Conservation (phyloP, 768 basidiomycete species). For the Phylloporus sp. region DNA sequence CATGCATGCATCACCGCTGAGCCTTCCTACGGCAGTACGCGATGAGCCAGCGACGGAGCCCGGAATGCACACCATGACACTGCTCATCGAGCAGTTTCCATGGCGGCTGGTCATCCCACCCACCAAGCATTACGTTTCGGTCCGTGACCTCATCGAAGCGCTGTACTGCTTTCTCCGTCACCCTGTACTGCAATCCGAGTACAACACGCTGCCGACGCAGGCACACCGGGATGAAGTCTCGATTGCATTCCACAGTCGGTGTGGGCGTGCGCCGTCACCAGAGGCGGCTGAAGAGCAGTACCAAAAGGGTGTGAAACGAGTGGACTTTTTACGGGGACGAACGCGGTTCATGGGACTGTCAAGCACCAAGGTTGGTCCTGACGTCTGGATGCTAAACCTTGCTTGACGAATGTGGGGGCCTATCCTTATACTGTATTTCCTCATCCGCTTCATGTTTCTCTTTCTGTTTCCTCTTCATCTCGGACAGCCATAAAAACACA, state of each 20-base stretch:
- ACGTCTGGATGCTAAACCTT: constrained; percentile 35
- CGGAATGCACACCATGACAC: constrained; percentile 25
- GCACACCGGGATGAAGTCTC: constrained; percentile 36
- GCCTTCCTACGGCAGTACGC: constrained; percentile 22
- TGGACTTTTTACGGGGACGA: constrained; percentile 49
- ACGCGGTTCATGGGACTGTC: constrained; percentile 47
- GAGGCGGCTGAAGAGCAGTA: constrained; percentile 37
- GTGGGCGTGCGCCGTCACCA: constrained; percentile 29
- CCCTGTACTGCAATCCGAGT: constrained; percentile 40
- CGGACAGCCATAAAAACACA: constrained; percentile 20
- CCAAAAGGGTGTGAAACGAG: constrained; percentile 46
- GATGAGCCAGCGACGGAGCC: constrained; percentile 32
- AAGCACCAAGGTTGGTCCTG: constrained; percentile 33
- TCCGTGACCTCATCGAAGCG: constrained; percentile 48
- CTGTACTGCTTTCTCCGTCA: constrained; percentile 43
- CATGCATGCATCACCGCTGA: constrained; percentile 21
- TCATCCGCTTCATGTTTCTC: not conserved
- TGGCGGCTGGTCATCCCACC: constrained; percentile 34
- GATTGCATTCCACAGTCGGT: constrained; percentile 42
- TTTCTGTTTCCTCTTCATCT: not conserved
- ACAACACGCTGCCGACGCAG: constrained; percentile 30
- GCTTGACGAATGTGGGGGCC: constrained; percentile 12
- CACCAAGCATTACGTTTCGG: constrained; percentile 29
- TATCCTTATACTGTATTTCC: constrained; percentile 28
- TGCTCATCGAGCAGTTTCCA: constrained; percentile 31